A percentile compares a stretch with the other conserved stretches of the same genome.
Evolutionary conservation across 768 basidiomycete species (phyloP).

Genomic region (Obba rivulosa): DNA sequence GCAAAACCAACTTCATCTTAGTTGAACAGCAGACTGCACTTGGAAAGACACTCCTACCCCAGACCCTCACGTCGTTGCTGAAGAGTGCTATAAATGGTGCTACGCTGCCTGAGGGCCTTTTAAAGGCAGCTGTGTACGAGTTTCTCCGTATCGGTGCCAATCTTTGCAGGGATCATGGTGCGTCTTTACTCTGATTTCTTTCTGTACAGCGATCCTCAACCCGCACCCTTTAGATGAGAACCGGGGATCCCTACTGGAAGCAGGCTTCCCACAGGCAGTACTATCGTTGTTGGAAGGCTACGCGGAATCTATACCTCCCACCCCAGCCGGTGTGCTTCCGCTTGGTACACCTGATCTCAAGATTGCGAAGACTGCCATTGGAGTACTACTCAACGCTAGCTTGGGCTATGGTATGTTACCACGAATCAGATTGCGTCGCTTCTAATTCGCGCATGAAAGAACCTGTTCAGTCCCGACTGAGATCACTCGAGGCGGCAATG

Average conservation of each 20-base stretch:
- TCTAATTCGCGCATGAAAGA: constrained; percentile 38
- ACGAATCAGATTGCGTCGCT: constrained; percentile 3
- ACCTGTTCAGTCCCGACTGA: constrained; percentile 62
- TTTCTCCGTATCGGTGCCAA: constrained; percentile 78
- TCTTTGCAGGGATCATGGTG: constrained; percentile 80
- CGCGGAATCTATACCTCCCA: constrained; percentile 36
- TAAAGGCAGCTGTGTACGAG: constrained; percentile 53
- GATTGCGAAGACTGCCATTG: constrained; percentile 72
- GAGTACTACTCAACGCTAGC: constrained; percentile 73
- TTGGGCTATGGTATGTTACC: constrained; percentile 60
- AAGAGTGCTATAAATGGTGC: constrained; percentile 47
- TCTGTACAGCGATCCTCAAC: not conserved
- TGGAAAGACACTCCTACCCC: constrained; percentile 60
- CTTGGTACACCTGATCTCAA: constrained; percentile 61
- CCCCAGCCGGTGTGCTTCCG: constrained; percentile 37
- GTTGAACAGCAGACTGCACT: constrained; percentile 69
- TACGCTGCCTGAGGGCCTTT: constrained; percentile 38
- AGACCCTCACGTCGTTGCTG: constrained; percentile 57
- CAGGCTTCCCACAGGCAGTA: constrained; percentile 61
- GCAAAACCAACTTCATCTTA: constrained; percentile 21
- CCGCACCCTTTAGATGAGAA: constrained; percentile 57
- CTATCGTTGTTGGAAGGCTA: constrained; percentile 68
- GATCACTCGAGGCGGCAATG: constrained; percentile 60
- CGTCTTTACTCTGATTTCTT: constrained; percentile 16
- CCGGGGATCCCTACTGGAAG: constrained; percentile 63